These are phyloP conservation scores for Globisporangium barbulae DNA, from an alignment of 352 stramenopile species.

Conservation along the genomic window DNA sequence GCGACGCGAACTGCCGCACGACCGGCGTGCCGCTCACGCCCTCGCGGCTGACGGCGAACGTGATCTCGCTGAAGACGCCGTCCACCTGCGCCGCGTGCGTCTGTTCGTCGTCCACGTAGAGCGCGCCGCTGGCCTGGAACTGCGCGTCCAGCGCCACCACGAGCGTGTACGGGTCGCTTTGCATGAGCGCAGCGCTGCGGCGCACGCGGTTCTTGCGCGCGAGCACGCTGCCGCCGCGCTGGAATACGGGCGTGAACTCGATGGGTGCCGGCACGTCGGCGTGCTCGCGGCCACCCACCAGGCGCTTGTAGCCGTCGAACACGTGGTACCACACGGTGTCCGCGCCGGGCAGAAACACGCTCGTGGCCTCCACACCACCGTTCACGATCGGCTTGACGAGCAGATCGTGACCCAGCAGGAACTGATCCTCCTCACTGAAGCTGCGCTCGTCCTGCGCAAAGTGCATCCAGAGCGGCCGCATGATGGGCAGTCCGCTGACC, in stretches of 20 bases:
- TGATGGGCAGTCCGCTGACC: slow-evolving; percentile 70
- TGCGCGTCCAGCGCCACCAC: slow-evolving; percentile 89
- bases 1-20: slow-evolving; percentile 43
- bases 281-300: slow-evolving; percentile 52
- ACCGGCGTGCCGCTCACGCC: slow-evolving; percentile 31
- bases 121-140: slow-evolving; percentile 74
- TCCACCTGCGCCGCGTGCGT: slow-evolving; percentile 70
- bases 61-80: slow-evolving; percentile 45
- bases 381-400: slow-evolving; percentile 96
- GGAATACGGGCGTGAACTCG: slow-evolving; percentile 96
- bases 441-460: slow-evolving; percentile 87
- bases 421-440: slow-evolving; percentile 93
- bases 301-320: slow-evolving; percentile 56
- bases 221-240: slow-evolving; percentile 94
- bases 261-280: slow-evolving; percentile 78
- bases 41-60: slow-evolving; percentile 34
- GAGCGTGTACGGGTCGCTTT: slow-evolving; percentile 96
- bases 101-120: slow-evolving; percentile 98
- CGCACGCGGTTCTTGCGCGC: slow-evolving; percentile 95
- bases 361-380: slow-evolving; percentile 67
- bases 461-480: slow-evolving; percentile 96
- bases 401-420: slow-evolving; percentile 93
- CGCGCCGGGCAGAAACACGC: slow-evolving; percentile 88
- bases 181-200: slow-evolving; percentile 93
- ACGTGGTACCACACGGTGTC: slow-evolving; percentile 92